A percentile compares a stretch with the other conserved stretches of the same genome.
phyloP scores from a whole-genome alignment of 306 rosid species.

The Hippophae gyantsensis region DNA sequence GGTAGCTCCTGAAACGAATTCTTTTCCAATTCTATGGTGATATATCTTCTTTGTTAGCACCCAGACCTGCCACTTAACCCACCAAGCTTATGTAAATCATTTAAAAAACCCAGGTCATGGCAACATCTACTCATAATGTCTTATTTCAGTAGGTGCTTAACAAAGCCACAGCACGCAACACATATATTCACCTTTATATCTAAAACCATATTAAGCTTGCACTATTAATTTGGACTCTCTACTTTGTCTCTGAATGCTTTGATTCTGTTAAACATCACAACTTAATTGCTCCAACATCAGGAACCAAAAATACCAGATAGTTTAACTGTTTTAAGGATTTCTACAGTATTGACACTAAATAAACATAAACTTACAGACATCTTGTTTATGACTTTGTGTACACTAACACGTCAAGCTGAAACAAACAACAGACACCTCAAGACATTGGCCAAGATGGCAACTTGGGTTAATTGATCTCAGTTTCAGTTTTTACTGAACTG shows the following conservation, averaged over 20 bases:
- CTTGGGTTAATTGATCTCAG: not conserved
- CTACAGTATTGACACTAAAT: too few species aligned
- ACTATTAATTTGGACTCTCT: too few species aligned
- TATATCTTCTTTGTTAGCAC: slow-evolving; percentile 34
- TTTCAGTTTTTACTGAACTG: not conserved
- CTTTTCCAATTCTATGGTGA: slow-evolving; percentile 25
- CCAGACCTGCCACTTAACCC: slow-evolving; percentile 56
- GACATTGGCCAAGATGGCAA: not conserved
- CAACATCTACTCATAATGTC: slow-evolving; percentile 18
- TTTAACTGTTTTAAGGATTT: too few species aligned
- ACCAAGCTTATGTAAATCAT: slow-evolving; percentile 34
- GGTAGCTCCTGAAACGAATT: slow-evolving; percentile 22
- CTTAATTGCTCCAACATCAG: too few species aligned
- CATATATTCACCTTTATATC: slow-evolving; percentile 1
- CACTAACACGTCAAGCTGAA: too few species aligned
- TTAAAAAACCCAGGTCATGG: slow-evolving; percentile 21
- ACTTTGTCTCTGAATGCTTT: too few species aligned
- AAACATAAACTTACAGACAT: too few species aligned
- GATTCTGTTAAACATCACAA: too few species aligned
- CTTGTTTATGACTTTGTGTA: too few species aligned
- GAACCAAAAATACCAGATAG: too few species aligned
- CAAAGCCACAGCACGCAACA: not conserved
- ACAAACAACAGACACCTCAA: not conserved
- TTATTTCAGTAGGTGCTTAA: slow-evolving; percentile 12
- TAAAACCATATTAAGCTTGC: not conserved